Evolutionary conservation across 2,329 filamentous ascomycete genomes (phyloP), one percentile per base, ranked within the genome.

Genomic region (Magnaporthiopsis poae): DNA sequence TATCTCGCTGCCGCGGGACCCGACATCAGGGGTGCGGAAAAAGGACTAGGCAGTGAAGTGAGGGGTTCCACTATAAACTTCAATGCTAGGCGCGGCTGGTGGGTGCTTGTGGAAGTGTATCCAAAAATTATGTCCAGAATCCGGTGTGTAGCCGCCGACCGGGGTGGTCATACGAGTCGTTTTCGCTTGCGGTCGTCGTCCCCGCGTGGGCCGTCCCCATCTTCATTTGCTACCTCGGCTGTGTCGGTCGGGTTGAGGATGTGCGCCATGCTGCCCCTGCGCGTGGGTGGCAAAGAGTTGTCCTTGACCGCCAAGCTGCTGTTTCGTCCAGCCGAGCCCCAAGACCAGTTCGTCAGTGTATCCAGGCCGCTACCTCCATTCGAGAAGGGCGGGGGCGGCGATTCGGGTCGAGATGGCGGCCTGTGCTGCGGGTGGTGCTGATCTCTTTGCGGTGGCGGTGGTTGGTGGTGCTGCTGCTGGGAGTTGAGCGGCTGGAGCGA

Each of bases 151-250:
- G 39, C 27, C 25, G 33, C 27, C 61, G 29, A 21, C 29, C 35
- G 18, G 9, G 31, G 13, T 21, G 25, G 46, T 68, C 21, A 86
- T 70, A 83, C 79, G 70, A 87, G 76, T 66, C 86, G 80, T 75
- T 88, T 88, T 67, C 86, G 80, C 74, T 89, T 89, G 61, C 84
- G 79, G 70, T 86, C 84, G 13, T 86, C 84, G 29, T 87, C 84
- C 29, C 81, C 83, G 39, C 84, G 77, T 0, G 77, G 77, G 61
- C 84, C 83, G 62, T 83, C 83, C 12, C 39, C 56, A 66, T 85
- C 84, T 67, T 86, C 84, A 35, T 85, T 82, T 7, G 83, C 81
- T 56, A 82, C 77, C 73, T 86, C 84, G 7, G 78, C 79, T 27
- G 81, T 85, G 65, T 85, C 83, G 31, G 83, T 84, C 0, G 84